Evolutionary conservation across 495 filamentous ascomycete genomes (phyloP).

Genomic region (Neurospora terricola): DNA sequence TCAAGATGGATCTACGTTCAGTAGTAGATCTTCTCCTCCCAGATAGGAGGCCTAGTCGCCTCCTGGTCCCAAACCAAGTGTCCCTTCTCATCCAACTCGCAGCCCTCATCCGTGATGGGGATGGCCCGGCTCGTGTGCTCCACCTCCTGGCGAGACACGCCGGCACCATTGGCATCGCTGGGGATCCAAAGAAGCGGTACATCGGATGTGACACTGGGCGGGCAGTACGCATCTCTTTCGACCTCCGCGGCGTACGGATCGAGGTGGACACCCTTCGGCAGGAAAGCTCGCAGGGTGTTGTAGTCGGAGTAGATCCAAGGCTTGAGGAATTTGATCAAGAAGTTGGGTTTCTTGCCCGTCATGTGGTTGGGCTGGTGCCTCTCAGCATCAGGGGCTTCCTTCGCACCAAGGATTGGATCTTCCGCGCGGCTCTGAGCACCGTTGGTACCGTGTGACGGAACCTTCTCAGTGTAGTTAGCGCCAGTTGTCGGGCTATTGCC

Average conservation of each 20-base stretch:
- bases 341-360: slow-evolving; percentile 27
- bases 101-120: slow-evolving; percentile 74
- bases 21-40: slow-evolving; percentile 56
- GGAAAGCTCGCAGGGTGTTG: slow-evolving; percentile 55
- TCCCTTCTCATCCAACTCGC: slow-evolving; percentile 69
- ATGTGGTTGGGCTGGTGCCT: neutral
- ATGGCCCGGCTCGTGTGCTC: slow-evolving; percentile 61
- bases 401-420: slow-evolving; percentile 14
- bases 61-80: slow-evolving; percentile 68
- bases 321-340: slow-evolving; percentile 60
- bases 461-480: slow-evolving; percentile 19
- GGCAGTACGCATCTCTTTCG: slow-evolving; percentile 63
- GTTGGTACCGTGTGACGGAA: slow-evolving; percentile 19
- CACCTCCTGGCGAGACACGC: slow-evolving; percentile 70
- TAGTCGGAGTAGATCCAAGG: slow-evolving; percentile 74
- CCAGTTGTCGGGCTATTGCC: slow-evolving; percentile 11
- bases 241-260: slow-evolving; percentile 49
- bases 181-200: slow-evolving; percentile 80
- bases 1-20: slow-evolving; percentile 13
- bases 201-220: slow-evolving; percentile 55
- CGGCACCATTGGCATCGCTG: slow-evolving; percentile 48
- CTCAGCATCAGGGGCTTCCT: neutral
- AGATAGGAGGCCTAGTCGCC: slow-evolving; percentile 65
- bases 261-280: slow-evolving; percentile 45
- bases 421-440: slow-evolving; percentile 16